These are phyloP conservation scores for Kernera saxatilis DNA, from an alignment of 345 rosid genomes.

Conservation along the genomic window DNA sequence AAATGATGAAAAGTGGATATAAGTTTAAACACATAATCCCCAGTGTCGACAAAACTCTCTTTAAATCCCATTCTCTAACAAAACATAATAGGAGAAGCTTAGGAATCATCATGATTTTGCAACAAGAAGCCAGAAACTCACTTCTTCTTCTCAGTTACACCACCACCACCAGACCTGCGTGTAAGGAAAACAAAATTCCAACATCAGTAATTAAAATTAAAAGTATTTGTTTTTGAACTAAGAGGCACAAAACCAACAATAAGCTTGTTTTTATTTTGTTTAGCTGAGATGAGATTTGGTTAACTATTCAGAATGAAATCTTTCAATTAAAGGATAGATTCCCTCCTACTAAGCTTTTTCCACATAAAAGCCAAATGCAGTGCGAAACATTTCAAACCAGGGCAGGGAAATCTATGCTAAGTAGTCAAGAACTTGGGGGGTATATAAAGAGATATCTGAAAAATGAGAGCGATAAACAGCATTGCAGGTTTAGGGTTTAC, in stretches of 20 bases:
- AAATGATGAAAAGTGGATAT: not conserved
- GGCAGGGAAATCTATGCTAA: too few relatives aligned
- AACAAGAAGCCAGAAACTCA: conserved; percentile 6
- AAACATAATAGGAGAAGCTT: not conserved
- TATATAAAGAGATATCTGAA: not conserved
- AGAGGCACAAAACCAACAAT: not conserved
- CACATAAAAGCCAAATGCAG: too few relatives aligned
- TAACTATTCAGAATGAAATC: not conserved
- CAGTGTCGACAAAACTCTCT: not conserved
- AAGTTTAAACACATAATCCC: not conserved
- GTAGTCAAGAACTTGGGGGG: not conserved
- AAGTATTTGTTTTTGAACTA: not conserved
- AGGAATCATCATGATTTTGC: not conserved
- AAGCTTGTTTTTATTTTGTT: not conserved
- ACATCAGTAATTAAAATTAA: not conserved
- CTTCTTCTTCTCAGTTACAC: conserved; percentile 30
- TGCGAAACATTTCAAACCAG: too few relatives aligned
- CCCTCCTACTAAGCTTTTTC: too few relatives aligned
- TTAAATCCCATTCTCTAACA: conserved; percentile 2
- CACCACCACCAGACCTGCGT: conserved; percentile 36
- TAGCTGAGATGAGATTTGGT: not conserved
- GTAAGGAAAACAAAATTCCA: not conserved
- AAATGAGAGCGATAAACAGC: not conserved
- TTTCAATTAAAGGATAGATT: not conserved
- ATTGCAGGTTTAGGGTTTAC: not conserved